Evolutionary conservation across 1,284 basidiomycete species (phyloP).

Genomic region (Ustilago sp.): DNA sequence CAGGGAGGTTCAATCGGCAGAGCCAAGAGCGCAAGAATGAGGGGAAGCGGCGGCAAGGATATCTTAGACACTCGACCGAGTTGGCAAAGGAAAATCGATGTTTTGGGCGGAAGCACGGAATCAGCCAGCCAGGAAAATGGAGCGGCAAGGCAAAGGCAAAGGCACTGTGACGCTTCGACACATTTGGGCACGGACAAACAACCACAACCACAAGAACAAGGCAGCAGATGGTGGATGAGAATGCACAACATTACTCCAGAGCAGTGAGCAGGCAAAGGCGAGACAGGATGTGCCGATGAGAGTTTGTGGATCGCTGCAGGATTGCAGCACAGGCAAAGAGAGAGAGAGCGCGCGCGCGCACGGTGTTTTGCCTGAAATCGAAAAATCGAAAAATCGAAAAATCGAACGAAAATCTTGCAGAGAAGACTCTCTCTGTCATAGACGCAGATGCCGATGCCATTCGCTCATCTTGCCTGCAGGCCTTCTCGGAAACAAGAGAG

Average conservation of each 20-base stretch:
- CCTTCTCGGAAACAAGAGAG: background rate
- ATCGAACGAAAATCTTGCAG: constrained; percentile 9
- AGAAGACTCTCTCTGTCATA: background rate
- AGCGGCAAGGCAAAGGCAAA: background rate
- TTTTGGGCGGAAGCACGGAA: constrained; percentile 7
- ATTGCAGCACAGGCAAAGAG: background rate
- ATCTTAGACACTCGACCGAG: background rate
- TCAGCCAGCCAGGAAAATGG: background rate
- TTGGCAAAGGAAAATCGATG: background rate
- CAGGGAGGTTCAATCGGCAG: constrained; percentile 1
- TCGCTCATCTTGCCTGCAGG: constrained; percentile 10
- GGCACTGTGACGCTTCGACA: constrained; percentile 10
- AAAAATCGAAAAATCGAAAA: constrained; percentile 1
- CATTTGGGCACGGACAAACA: constrained; percentile 8
- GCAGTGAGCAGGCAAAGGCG: background rate
- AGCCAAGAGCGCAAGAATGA: background rate
- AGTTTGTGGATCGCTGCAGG: constrained; percentile 13
- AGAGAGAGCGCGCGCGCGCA: constrained; percentile 9
- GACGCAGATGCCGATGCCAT: constrained; percentile 20
- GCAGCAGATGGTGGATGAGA: constrained; percentile 5
- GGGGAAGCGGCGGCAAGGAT: constrained; percentile 1
- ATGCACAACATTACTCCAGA: background rate
- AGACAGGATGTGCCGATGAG: constrained; percentile 7
- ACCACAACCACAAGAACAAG: constrained; percentile 1
- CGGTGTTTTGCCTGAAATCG: constrained; percentile 8